Evolutionary conservation across 495 filamentous ascomycete genomes (phyloP).

Genomic region (Jackrogersella minutella): DNA sequence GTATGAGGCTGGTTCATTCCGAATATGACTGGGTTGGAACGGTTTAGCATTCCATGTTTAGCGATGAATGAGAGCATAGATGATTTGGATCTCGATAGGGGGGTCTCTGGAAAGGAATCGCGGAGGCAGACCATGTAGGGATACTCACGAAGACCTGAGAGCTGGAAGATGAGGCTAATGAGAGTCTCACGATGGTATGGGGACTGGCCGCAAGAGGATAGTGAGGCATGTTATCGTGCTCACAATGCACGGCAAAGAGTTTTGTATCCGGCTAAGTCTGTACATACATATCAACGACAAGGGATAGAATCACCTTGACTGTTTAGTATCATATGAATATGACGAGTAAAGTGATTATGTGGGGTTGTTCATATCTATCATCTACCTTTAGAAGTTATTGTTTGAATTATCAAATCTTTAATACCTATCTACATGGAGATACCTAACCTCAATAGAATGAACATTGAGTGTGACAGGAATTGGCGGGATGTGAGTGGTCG

Average conservation of each 20-base stretch:
- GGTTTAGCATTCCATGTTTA: constrained; percentile 7
- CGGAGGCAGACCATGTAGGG: neutral
- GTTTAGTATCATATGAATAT: too few relatives aligned
- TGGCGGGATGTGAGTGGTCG: constrained; percentile 23
- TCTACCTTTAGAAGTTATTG: too few relatives aligned
- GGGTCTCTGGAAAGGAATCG: constrained; percentile 5
- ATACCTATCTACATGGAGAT: too few relatives aligned
- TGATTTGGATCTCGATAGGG: neutral
- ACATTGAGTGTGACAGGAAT: neutral
- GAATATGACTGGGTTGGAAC: neutral
- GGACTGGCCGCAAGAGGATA: neutral
- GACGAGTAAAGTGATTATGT: too few relatives aligned
- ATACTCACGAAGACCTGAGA: neutral
- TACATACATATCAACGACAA: neutral
- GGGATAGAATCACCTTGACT: too few relatives aligned
- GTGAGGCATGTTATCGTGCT: neutral
- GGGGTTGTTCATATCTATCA: too few relatives aligned
- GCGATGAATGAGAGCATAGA: constrained; percentile 11
- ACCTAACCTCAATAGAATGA: too few relatives aligned
- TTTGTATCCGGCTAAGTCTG: neutral
- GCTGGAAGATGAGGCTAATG: neutral
- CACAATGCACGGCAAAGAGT: neutral
- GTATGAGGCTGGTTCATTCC: constrained; percentile 7
- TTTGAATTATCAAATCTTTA: too few relatives aligned
- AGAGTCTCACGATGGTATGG: neutral